Percentiles rank a stretch among this genome's conserved stretches.
phyloP scores from a whole-genome alignment of 208 protist genomes.

The Leishmania gerbilli region DNA sequence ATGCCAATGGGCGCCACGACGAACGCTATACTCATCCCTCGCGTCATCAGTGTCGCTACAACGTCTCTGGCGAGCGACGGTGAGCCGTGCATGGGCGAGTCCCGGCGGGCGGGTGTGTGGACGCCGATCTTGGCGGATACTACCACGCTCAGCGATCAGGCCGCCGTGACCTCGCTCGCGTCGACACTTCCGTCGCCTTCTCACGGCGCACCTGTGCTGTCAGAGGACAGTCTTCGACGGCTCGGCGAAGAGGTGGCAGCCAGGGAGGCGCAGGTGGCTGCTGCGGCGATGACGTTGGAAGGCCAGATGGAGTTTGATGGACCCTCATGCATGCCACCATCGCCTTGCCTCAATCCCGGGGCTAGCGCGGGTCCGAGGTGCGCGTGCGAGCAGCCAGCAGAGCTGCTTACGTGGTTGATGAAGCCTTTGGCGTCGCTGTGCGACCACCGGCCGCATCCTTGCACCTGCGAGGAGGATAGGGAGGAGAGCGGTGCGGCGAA shows the following conservation, averaged over 20 bases:
- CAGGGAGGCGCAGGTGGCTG: neutral
- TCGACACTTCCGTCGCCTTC: slow-evolving; percentile 4
- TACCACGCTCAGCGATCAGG: neutral
- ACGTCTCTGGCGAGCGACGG: slow-evolving; percentile 25
- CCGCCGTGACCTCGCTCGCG: neutral
- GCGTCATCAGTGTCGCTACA: neutral
- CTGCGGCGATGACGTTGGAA: neutral
- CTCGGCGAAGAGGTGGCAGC: neutral
- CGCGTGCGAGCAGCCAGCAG: slow-evolving; percentile 2
- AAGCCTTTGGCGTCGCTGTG: slow-evolving; percentile 7
- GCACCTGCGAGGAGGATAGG: neutral
- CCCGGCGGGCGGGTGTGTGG: neutral
- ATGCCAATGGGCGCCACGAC: neutral
- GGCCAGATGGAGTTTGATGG: neutral
- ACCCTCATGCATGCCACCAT: neutral
- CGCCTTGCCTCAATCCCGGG: neutral
- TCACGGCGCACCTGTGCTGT: neutral
- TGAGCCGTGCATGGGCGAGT: slow-evolving; percentile 19
- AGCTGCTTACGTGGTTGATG: slow-evolving; percentile 1
- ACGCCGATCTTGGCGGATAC: neutral
- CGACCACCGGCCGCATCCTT: neutral
- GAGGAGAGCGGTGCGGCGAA: neutral
- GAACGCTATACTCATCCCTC: neutral
- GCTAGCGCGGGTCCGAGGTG: neutral
- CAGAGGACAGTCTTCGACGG: neutral